These are phyloP conservation scores for Boletus sensibilis DNA, from an alignment of 768 basidiomycete genomes.

Conservation along the genomic window DNA sequence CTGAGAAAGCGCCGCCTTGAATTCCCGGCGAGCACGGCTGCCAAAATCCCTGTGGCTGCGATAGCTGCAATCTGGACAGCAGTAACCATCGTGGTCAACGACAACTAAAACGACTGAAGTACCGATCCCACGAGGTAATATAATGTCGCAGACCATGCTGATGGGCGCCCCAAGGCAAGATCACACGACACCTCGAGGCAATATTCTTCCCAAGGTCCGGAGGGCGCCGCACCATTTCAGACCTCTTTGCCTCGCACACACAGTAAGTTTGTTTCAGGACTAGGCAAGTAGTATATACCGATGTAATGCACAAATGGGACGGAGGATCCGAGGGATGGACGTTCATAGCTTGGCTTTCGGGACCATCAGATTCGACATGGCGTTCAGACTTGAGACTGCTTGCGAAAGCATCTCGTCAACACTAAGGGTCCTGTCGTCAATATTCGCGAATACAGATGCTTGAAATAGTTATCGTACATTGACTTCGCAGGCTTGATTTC, in stretches of 20 bases:
- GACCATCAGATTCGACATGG: constrained; percentile 42
- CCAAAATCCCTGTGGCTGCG: constrained; percentile 3
- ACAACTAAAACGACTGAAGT: neutral
- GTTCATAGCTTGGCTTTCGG: constrained; percentile 49
- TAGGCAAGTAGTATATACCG: neutral
- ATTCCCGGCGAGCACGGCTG: neutral
- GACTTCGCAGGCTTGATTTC: constrained; percentile 83
- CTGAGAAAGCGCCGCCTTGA: neutral
- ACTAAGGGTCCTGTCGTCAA: constrained; percentile 37
- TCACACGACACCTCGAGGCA: neutral
- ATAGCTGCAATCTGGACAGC: neutral
- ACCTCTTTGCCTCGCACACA: neutral
- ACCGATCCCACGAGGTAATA: neutral
- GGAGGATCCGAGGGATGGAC: neutral
- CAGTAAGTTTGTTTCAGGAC: neutral
- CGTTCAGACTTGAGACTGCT: constrained; percentile 57
- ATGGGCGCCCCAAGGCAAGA: neutral
- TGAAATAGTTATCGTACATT: constrained; percentile 52
- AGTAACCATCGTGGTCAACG: constrained; percentile 9
- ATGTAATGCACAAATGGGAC: neutral
- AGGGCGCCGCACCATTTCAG: neutral
- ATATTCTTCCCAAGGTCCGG: neutral
- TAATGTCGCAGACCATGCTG: neutral
- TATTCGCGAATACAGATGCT: neutral
- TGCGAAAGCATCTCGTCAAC: constrained; percentile 80